phyloP scores from a whole-genome alignment of 257 asterid genomes.

The Phtheirospermum japonicum region DNA sequence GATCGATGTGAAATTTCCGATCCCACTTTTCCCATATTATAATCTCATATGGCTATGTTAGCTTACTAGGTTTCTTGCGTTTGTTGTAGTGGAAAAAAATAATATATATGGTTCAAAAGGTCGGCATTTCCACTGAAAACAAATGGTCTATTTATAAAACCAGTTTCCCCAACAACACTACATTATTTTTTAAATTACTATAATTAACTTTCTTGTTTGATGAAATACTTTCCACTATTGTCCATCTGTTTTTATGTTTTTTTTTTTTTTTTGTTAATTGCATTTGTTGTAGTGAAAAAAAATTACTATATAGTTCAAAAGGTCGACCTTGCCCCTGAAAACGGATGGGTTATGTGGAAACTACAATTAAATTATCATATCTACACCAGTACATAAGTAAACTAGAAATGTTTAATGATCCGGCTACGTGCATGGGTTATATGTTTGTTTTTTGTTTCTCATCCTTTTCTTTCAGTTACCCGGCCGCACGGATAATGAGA shows the following conservation, averaged over 20 bases:
- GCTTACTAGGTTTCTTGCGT: not conserved
- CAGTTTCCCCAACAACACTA: not conserved
- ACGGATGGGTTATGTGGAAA: not conserved
- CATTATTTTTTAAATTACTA: too few species aligned
- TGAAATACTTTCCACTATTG: not conserved
- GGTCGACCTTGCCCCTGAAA: not conserved
- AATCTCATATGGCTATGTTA: not conserved
- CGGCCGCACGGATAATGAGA: constrained; percentile 66
- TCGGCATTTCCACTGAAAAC: not conserved
- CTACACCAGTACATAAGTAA: too few species aligned
- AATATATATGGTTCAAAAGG: not conserved
- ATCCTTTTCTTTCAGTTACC: constrained; percentile 37
- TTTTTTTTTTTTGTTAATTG: too few species aligned
- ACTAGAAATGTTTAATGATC: too few species aligned
- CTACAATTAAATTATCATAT: too few species aligned
- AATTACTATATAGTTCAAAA: too few species aligned
- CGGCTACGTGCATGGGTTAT: too few species aligned
- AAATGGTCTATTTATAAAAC: constrained; percentile 1
- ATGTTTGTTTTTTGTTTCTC: not conserved
- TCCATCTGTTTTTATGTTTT: too few species aligned
- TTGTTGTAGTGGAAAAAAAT: not conserved
- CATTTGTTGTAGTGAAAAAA: too few species aligned
- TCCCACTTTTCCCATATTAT: too few species aligned
- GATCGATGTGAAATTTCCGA: too few species aligned
- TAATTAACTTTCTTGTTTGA: not conserved